Evolutionary conservation across 208 protist genomes (phyloP), one percentile per base, ranked within the genome.

Genomic region (Balamuthia mandrillaris): DNA sequence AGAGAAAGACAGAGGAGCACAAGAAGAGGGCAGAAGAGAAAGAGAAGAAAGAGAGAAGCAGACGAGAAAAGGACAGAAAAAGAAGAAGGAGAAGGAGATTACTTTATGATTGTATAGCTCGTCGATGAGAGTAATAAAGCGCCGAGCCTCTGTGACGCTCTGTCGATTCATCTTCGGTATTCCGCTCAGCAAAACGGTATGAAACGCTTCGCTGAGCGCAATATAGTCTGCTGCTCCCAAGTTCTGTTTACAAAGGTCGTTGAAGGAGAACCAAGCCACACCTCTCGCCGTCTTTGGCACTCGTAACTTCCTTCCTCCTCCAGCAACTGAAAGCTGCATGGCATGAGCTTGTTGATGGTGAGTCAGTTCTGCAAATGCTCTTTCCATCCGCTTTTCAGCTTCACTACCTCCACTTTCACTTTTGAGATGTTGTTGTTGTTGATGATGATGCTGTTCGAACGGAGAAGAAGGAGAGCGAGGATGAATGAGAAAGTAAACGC

Each of bases 301-400:
- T 3, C 56, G 33, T 1, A 93, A 21, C 33, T 84, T 82, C 33
- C 90, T 51, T 56, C 87, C 85, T 16, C 51, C 65, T 18, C 58
- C 72, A 95, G 82, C 18, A 89, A 90, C 18, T 87, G 72, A 35
- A 87, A 58, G 58, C 44, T 81, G 49, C 92, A 39, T 1, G 91
- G 9, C 3, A 29, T 18, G 52, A 79, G 47, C 45, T 35, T 39
- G 92, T 89, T 96, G 93, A 9, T 91, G 95, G 83, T 96, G 95
- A 85, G 93, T 95, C 49, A 96, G 89, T 18, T 94, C 90, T 24
- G 92, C 60, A 49, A 97, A 96, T 2, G 94, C 49, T 29, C 94
- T 86, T 35, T 96, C 86, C 42, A 97, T 92, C 70, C 90, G 90
- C 16, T 42, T 33, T 0, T 90, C 84, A 44, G 95, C 95, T n/a